Conservation (phyloP, 139 green algal genomes). For the Coelastrella sp. region DNA sequence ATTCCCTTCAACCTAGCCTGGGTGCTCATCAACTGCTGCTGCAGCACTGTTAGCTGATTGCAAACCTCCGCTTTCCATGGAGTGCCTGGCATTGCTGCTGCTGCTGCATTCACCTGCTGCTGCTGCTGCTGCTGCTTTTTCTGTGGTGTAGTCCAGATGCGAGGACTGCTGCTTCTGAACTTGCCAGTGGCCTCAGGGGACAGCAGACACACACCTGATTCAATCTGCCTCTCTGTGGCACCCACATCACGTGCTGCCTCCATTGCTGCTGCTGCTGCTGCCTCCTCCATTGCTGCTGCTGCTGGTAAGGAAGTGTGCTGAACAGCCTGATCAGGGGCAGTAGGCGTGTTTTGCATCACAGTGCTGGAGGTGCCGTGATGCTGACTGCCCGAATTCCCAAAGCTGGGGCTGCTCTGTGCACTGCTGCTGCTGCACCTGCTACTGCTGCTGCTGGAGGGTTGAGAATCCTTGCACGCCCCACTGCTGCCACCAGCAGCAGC, state of each 20-base stretch:
- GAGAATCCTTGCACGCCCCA: background rate
- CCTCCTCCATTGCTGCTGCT: background rate
- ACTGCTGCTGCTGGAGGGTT: background rate
- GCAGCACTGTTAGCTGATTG: background rate
- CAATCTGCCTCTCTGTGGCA: no score
- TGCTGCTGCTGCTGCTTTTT: slow-evolving; percentile 1
- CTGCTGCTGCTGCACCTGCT: background rate
- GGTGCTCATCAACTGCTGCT: slow-evolving; percentile 6
- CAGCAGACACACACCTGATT: no score
- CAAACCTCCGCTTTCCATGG: slow-evolving; percentile 5
- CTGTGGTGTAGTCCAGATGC: background rate
- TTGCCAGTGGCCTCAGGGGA: no score
- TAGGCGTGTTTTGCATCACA: background rate
- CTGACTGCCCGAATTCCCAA: background rate
- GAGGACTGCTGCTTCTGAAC: no score
- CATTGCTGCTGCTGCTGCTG: background rate
- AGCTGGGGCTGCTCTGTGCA: background rate
- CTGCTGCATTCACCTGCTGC: background rate
- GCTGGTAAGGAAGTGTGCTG: background rate
- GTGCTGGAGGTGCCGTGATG: background rate
- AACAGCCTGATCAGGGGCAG: background rate
- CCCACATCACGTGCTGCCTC: background rate
- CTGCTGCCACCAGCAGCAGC: background rate
- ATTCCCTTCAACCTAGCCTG: background rate
- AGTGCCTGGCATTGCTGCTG: background rate